A percentile compares a stretch with the other conserved stretches of the same genome.
Evolutionary conservation across 1,139 yeast species (phyloP).

Genomic region (Diutina sp.): DNA sequence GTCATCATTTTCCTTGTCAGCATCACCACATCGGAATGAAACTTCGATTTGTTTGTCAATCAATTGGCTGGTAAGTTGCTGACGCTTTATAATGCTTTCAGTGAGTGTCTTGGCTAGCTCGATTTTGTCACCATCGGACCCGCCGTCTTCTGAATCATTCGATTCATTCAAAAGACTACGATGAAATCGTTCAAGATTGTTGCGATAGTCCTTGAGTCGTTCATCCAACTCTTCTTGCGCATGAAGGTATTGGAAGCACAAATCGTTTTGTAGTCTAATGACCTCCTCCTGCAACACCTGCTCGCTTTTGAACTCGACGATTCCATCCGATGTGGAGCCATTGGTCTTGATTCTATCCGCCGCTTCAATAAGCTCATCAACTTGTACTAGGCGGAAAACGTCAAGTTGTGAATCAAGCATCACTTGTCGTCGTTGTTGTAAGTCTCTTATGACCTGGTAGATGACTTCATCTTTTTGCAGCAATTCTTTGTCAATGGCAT

Average conservation of each 20-base stretch:
- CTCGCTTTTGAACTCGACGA: slow-evolving; percentile 16
- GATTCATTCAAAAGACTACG: not conserved
- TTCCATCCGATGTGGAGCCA: not conserved
- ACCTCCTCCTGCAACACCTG: slow-evolving; percentile 32
- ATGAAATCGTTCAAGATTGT: not conserved
- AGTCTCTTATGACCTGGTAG: slow-evolving; percentile 16
- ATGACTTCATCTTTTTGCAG: slow-evolving; percentile 25
- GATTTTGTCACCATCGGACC: slow-evolving; percentile 4
- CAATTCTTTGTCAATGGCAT: slow-evolving; percentile 27
- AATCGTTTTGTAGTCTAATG: slow-evolving; percentile 25
- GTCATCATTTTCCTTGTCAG: slow-evolving; percentile 11
- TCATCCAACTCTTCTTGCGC: slow-evolving; percentile 18
- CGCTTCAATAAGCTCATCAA: slow-evolving; percentile 20
- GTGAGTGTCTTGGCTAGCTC: slow-evolving; percentile 9
- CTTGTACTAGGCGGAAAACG: slow-evolving; percentile 22
- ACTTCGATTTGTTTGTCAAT: slow-evolving; percentile 14
- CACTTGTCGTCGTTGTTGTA: slow-evolving; percentile 14
- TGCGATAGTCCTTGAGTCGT: slow-evolving; percentile 9
- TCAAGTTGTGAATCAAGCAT: slow-evolving; percentile 22
- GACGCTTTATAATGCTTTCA: slow-evolving; percentile 4
- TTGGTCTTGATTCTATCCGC: not conserved
- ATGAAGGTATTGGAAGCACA: slow-evolving; percentile 24
- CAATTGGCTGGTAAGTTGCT: slow-evolving; percentile 3
- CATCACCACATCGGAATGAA: slow-evolving; percentile 8
- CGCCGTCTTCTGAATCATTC: not conserved